Base-by-base conservation (phyloP, 2,329 filamentous ascomycete genomes). In the Exophiala phaeomuriformis region DNA sequence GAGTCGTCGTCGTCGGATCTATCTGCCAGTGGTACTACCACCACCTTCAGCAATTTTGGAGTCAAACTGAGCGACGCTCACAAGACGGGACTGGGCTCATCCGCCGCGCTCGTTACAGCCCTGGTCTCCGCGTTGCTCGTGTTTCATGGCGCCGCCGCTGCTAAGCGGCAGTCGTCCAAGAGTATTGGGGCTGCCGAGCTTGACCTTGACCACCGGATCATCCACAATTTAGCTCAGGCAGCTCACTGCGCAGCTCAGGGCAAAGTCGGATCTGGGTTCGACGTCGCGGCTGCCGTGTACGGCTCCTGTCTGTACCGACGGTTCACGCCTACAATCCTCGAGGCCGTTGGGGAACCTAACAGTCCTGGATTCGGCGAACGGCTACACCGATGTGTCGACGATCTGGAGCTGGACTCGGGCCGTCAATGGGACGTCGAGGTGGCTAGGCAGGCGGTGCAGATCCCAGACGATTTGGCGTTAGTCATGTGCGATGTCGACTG, bases 401-500 rank as follows among this genome's bases (percentile, higher is more conserved):
- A 82, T 52, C 71, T 71, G 10, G 70, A 74, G 44, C 66, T 68
- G 1, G 63, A 67, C 19, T 19, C 19, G 19, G 19, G 19, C 5
- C 64, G 68, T 3, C 71, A 72, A 28, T 98, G 93, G 93, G 90
- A 97, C 64, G 84, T 83, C 0, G 82, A 90, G 64, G 83, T 94
- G 46, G 71, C 73, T 32, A 85, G 88, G 64, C 81, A 84, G 3
- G 79, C 76, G 10, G 82, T 91, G 49, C 78, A 76, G 56, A 76
- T 97, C 54, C 90, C 91, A 0, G 64, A 69, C 0, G 88, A 88
- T 0, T 73, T 95, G 61, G 80, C 85, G 28, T 76, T 97, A 61
- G 81, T 94, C 56, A 93, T 98, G 85, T 95, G 90, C 66, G 93
- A 98, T 66, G 93, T 98, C 4, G 88, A 94, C 67, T 95, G 90